Evolutionary conservation across 2,329 filamentous ascomycete genomes (phyloP).

Genomic region (Lojkania enalia): DNA sequence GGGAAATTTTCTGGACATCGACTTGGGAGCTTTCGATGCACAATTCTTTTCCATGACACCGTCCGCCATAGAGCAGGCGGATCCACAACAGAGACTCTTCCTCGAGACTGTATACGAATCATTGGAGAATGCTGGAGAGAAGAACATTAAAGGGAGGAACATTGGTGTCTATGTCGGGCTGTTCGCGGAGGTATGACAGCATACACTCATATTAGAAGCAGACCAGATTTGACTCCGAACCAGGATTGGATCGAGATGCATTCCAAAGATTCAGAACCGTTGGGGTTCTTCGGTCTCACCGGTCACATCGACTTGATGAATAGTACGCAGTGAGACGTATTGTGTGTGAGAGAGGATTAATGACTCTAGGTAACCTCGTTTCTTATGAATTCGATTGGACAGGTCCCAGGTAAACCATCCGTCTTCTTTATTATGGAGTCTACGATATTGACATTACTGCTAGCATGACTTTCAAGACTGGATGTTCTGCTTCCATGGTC

Average conservation of each 20-base stretch:
- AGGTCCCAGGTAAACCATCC: constrained; percentile 13
- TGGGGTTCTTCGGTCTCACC: neutral
- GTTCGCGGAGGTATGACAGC: constrained; percentile 36
- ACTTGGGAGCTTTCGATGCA: constrained; percentile 15
- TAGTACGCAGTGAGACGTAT: neutral
- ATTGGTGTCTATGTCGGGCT: constrained; percentile 31
- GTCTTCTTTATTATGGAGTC: neutral
- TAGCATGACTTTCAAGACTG: constrained; percentile 1
- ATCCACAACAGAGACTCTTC: constrained; percentile 24
- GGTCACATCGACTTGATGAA: constrained; percentile 2
- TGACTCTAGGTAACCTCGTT: constrained; percentile 3
- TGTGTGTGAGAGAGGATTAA: constrained; percentile 1
- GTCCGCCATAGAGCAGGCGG: constrained; percentile 10
- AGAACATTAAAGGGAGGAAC: constrained; percentile 30
- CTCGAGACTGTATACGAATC: constrained; percentile 33
- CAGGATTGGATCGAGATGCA: constrained; percentile 2
- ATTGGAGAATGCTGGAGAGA: constrained; percentile 38
- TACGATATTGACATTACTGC: constrained; percentile 2
- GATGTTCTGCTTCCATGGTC: constrained; percentile 1
- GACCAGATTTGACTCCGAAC: constrained; percentile 2
- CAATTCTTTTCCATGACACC: constrained; percentile 14
- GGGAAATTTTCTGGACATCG: constrained; percentile 9
- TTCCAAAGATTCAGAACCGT: constrained; percentile 1
- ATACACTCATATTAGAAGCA: constrained; percentile 34
- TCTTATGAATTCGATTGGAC: constrained; percentile 16